Evolutionary conservation across 208 protist species (phyloP), one percentile per base, ranked within the genome.

Genomic region (Wallacemonas sp.): DNA sequence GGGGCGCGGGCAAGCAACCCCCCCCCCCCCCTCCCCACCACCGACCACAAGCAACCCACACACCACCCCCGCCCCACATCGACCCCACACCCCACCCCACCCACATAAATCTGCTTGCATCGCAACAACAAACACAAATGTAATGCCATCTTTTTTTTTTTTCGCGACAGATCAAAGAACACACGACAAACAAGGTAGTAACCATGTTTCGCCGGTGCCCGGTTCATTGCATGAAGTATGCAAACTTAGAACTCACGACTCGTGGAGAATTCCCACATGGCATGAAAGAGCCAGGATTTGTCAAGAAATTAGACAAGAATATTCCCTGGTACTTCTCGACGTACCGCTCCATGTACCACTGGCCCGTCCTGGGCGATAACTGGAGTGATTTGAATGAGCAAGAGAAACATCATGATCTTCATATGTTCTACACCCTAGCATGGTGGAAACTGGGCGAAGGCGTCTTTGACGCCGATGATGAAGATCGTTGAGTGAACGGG

Each of bases 271-370:
- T 95, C 74, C 90, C 90, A 12, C 90, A 95, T 65, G 90, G 90
- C n/a, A 91, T 95, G 85, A 93, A 95, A 45, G 84, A 93, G 55
- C 86, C 90, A 41, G 86, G 78, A 0, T 95, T 93, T 54, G 81
- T 95, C 15, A 93, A 90, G 49, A 95, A 95, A 53, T 65, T 95
- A 9, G 90, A 95, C 53, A 82, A 92, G 62, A 95, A 95, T 72
- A 91, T 95, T 31, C 90, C 90, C n/a, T 95, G 90, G 90, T 95
- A 90, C 66, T 95, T 95, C 68, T 91, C 90, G 1, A 90, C 86
- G 2, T 95, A 95, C 56, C 81, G 90, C 28, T 91, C 90, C 11
- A 95, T 95, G 86, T 92, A 95, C 54, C 86, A 93, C 66, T 95
- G 90, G 90, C 90, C 90, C 26, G 74, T 85, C 24, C 73, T 79